Percentiles rank a stretch among this genome's conserved stretches.
Evolutionary conservation across 73 alveolate genomes (phyloP).

Genomic region (Symbiodinium pilosum): DNA sequence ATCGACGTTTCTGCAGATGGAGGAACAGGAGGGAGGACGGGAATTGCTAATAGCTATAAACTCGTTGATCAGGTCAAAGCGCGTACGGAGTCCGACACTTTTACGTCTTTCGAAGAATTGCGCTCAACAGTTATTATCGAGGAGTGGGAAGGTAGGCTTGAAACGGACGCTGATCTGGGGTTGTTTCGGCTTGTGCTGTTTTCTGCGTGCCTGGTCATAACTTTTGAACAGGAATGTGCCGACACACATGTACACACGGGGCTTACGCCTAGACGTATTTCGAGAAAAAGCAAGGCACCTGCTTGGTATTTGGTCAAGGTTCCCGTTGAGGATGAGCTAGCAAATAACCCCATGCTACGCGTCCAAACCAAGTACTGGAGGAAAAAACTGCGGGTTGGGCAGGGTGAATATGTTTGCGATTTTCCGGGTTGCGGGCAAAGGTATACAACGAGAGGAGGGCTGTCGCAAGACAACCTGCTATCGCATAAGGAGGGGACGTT

Average conservation of each 20-base stretch:
- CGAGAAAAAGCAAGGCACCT: not conserved
- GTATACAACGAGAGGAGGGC: not conserved
- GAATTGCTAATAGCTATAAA: too few relatives aligned
- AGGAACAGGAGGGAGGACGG: not conserved
- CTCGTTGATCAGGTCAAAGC: not conserved
- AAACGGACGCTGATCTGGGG: not conserved
- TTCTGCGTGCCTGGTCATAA: not conserved
- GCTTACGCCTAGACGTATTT: not conserved
- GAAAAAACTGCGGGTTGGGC: too few relatives aligned
- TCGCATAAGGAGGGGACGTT: not conserved
- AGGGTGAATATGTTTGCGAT: not conserved
- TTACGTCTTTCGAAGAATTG: not conserved
- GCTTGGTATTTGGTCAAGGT: not conserved
- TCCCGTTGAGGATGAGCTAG: not conserved
- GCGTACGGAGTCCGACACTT: not conserved
- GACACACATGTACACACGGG: not conserved
- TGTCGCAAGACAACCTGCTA: not conserved
- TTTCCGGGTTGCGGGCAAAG: not conserved
- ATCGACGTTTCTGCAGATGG: not conserved
- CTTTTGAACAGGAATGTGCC: not conserved
- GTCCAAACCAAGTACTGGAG: not conserved
- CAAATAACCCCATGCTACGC: not conserved
- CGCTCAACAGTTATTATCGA: not conserved
- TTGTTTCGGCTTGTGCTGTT: not conserved
- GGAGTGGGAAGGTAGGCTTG: not conserved